phyloP scores from a whole-genome alignment of 75 land plant genomes.

The Gnetum montanum region DNA sequence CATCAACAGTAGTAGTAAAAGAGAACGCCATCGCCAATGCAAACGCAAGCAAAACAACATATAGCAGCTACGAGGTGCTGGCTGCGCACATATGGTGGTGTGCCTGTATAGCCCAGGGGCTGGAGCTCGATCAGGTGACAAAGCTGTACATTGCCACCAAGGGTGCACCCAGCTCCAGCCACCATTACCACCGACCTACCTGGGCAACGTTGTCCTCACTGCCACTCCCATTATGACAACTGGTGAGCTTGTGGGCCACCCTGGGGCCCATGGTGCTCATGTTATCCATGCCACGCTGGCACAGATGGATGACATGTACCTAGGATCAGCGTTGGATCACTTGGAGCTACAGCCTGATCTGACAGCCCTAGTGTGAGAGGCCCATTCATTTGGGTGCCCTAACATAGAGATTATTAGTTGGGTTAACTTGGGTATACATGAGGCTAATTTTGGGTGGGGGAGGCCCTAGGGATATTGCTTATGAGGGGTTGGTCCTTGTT shows the following conservation, averaged over 20 bases:
- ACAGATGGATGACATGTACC: conserved; percentile 23
- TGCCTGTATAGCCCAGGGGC: conserved; percentile 24
- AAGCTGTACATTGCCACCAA: conserved; percentile 47
- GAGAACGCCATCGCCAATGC: conserved; percentile 7
- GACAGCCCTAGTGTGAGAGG: conserved; percentile 37
- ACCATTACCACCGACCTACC: conserved; percentile 39
- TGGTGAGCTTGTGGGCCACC: conserved; percentile 22
- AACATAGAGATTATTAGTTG: conserved; percentile 58
- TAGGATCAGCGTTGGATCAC: conserved; percentile 38
- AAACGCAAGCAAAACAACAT: not conserved
- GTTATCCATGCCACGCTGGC: conserved; percentile 22
- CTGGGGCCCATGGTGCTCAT: conserved; percentile 12
- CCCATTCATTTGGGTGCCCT: conserved; percentile 46
- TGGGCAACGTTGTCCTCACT: conserved; percentile 52
- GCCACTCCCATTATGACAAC: conserved; percentile 30
- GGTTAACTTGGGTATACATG: conserved; percentile 47
- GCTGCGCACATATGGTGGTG: conserved; percentile 55
- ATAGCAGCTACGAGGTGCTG: conserved; percentile 42
- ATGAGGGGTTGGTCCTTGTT: conserved; percentile 42
- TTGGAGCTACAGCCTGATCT: conserved; percentile 46
- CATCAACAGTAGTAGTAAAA: not conserved
- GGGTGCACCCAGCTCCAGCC: conserved; percentile 26
- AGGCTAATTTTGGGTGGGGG: conserved; percentile 83
- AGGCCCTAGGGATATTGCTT: conserved; percentile 31
- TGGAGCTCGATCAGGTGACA: conserved; percentile 19